Base-by-base conservation (phyloP, 2,329 filamentous ascomycete genomes). In the Sporothrix humicola region DNA sequence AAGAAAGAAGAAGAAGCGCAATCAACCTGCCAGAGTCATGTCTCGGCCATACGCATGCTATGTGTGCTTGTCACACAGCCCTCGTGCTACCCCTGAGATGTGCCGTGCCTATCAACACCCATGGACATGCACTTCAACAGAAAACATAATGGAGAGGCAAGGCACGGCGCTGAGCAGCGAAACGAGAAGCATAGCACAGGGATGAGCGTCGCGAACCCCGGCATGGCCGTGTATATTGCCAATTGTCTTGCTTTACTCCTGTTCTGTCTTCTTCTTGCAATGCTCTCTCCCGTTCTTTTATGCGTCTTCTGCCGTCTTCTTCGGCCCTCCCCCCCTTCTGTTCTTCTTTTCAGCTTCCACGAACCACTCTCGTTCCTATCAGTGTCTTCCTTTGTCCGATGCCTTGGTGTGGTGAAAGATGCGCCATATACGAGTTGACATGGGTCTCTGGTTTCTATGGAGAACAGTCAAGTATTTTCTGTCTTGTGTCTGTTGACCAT, bases 11-110 rank as follows among this genome's bases (percentile, higher is more conserved):
- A 52, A 50, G 44, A 10, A 20, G 6, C 6, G 15, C 23, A 72
- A 72, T 72, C 70, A 72, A 66, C 26, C 12, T 65, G 58, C 59
- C 70, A 54, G 70, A 54, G 58, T 72, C 59, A 65, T 72, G 70
- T 72, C 70, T 72, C 70, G 70, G 70, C 26, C 69, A 59, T 20
- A 48, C 31, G 42, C 69, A 46, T 20, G 46, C 12, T 50, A n/a
- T 68, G 23, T 23, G 2, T 23, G 10, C 46, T n/a, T 8, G 46
- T 68, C 13, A n/a, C 44, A 68, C 65, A 26, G 46, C 5, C 23
- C 46, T 50, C 46, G 65, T 66, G n/a, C 6, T 66, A 48, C 61
- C 37, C 59, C 46, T 20, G 42, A n/a, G 9, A 65, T 66, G 59
- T 63, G 37, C 59, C 37, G 59, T 61, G 37, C 59, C 37, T 44